Evolutionary conservation across 2,329 filamentous ascomycete species (phyloP).

Genomic region (Pseudogymnoascus sp.): DNA sequence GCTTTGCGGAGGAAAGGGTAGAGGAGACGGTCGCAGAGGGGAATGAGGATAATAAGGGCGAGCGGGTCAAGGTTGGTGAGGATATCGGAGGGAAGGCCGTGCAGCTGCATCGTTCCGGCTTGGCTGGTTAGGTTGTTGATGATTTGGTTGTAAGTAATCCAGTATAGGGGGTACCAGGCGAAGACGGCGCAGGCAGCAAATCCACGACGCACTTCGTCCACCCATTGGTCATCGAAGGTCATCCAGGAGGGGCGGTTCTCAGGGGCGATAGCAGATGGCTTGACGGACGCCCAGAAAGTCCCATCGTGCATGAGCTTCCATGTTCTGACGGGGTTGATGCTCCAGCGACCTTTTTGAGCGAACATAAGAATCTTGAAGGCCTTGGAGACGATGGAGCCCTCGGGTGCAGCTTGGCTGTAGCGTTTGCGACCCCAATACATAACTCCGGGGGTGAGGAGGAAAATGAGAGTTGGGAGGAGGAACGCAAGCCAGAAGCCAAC

Average conservation of each 20-base stretch:
- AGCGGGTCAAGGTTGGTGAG: conserved; percentile 55
- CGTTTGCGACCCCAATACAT: conserved; percentile 51
- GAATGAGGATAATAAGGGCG: conserved; percentile 52
- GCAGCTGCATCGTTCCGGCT: conserved; percentile 45
- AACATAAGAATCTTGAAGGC: conserved; percentile 50
- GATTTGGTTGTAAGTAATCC: conserved; percentile 62
- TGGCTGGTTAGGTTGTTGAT: conserved; percentile 62
- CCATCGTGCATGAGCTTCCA: conserved; percentile 50
- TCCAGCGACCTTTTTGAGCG: conserved; percentile 52
- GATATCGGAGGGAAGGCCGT: conserved; percentile 54
- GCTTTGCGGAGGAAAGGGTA: conserved; percentile 50
- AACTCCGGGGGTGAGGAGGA: conserved; percentile 50
- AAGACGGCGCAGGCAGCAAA: conserved; percentile 62
- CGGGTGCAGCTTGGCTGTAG: conserved; percentile 52
- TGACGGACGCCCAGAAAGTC: conserved; percentile 53
- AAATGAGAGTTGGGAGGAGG: conserved; percentile 37
- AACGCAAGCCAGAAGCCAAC: conserved; percentile 45
- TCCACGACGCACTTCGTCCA: conserved; percentile 56
- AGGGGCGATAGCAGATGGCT: conserved; percentile 48
- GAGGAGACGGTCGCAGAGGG: conserved; percentile 46
- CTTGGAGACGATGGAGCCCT: conserved; percentile 59
- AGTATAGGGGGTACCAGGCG: conserved; percentile 61
- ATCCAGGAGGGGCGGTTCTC: conserved; percentile 67
- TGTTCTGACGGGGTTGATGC: conserved; percentile 46
- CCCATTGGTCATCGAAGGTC: conserved; percentile 75